Conservation (phyloP, 768 basidiomycete genomes). For the Solioccasus polychromus region DNA sequence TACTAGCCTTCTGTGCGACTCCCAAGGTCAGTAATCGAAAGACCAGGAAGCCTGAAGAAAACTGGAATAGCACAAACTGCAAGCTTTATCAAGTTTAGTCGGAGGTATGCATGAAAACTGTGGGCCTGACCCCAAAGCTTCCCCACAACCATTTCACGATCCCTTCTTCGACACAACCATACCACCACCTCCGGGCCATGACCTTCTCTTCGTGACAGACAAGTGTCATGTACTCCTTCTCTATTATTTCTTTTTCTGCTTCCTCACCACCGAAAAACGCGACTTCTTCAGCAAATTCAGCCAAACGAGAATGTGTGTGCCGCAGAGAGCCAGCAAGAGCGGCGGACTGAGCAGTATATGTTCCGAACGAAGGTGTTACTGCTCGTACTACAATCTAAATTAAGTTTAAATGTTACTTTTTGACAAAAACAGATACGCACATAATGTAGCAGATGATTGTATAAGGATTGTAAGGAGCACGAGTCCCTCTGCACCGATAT, state of each 20-base stretch:
- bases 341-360: conserved; percentile 85
- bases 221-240: conserved; percentile 81
- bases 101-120: neutral
- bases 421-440: conserved; percentile 45
- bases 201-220: conserved; percentile 85
- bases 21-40: conserved; percentile 67
- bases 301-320: conserved; percentile 87
- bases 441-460: conserved; percentile 75
- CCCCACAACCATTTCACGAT: conserved; percentile 98
- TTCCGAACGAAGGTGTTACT: conserved; percentile 88
- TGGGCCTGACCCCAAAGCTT: conserved; percentile 74
- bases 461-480: conserved; percentile 80
- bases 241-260: conserved; percentile 87
- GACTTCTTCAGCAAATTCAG: conserved; percentile 86
- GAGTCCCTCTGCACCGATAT: conserved; percentile 92
- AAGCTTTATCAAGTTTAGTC: conserved; percentile 43
- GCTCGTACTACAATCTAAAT: conserved; percentile 65
- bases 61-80: conserved; percentile 91
- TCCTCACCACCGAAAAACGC: conserved; percentile 87
- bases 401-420: conserved; percentile 1
- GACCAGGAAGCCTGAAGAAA: conserved; percentile 83
- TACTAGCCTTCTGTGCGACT: conserved; percentile 79
- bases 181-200: conserved; percentile 79
- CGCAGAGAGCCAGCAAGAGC: conserved; percentile 86
- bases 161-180: conserved; percentile 90